These are phyloP conservation scores for Pisolithus albus DNA, from an alignment of 768 basidiomycete species.

Conservation along the genomic window DNA sequence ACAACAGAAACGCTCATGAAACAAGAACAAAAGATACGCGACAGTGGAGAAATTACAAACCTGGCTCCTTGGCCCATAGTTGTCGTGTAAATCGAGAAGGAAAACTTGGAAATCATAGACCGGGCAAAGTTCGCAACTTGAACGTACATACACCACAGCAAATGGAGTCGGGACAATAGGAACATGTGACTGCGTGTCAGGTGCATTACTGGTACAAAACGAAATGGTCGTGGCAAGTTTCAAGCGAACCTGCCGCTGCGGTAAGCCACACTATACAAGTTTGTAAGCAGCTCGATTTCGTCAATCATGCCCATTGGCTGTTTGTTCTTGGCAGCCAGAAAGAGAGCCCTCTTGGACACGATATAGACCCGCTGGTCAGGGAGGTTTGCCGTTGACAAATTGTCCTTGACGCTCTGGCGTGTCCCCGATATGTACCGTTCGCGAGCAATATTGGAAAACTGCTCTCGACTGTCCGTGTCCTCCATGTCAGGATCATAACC, in stretches of 20 bases:
- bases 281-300: constrained; percentile 3
- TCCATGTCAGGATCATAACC: constrained; percentile 6
- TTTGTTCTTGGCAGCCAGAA: background rate
- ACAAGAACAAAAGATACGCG: no score
- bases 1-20: no score
- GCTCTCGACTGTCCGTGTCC: background rate
- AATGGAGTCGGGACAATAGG: no score
- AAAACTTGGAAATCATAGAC: no score
- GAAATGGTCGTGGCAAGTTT: background rate
- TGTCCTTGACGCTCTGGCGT: constrained; percentile 3
- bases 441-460: constrained; percentile 2
- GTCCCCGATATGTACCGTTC: constrained; percentile 6
- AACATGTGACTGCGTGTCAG: no score
- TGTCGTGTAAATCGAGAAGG: no score
- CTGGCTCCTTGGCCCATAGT: no score
- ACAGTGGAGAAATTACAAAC: no score
- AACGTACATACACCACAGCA: no score
- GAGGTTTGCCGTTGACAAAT: constrained; percentile 7
- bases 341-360: constrained; percentile 10
- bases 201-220: no score
- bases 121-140: no score
- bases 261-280: background rate
- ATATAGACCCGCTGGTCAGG: constrained; percentile 13
- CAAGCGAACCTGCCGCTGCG: background rate
- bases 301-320: background rate